A percentile compares a stretch with the other conserved stretches of the same genome.
These are phyloP conservation scores for Lipomyces chichibuensis DNA, from an alignment of 805 yeast genomes.

Conservation along the genomic window DNA sequence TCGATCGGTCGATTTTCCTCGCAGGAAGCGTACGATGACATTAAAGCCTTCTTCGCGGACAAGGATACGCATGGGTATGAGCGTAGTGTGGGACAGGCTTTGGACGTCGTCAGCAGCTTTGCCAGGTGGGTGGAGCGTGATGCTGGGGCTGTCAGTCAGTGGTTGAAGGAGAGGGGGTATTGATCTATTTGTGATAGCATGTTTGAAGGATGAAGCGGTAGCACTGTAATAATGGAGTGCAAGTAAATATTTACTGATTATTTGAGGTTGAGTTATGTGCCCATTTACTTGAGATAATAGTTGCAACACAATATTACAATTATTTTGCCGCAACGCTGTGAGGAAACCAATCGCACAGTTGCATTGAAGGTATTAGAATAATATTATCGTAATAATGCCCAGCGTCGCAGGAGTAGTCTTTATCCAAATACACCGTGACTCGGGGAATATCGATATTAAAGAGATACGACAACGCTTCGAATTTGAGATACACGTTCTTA, in stretches of 20 bases:
- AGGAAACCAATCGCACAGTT: no score
- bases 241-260: no score
- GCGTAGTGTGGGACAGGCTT: slow-evolving; percentile 57
- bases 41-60: slow-evolving; percentile 50
- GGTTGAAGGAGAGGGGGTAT: slow-evolving; percentile 47
- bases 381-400: background rate
- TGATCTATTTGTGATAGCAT: background rate
- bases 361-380: no score
- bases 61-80: slow-evolving; percentile 60
- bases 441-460: background rate
- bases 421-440: background rate
- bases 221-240: no score
- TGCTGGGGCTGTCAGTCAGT: slow-evolving; percentile 47
- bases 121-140: slow-evolving; percentile 57
- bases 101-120: slow-evolving; percentile 56
- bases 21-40: slow-evolving; percentile 45
- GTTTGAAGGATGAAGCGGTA: no score
- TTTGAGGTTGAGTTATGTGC: no score
- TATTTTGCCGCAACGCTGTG: no score
- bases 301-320: no score
- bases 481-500: background rate
- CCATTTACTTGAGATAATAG: no score
- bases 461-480: background rate
- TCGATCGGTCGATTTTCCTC: slow-evolving; percentile 47
- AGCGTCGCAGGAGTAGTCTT: background rate